Evolutionary conservation across 208 protist genomes (phyloP), one percentile per base, ranked within the genome.

Genomic region (Trypanosoma rangeli): DNA sequence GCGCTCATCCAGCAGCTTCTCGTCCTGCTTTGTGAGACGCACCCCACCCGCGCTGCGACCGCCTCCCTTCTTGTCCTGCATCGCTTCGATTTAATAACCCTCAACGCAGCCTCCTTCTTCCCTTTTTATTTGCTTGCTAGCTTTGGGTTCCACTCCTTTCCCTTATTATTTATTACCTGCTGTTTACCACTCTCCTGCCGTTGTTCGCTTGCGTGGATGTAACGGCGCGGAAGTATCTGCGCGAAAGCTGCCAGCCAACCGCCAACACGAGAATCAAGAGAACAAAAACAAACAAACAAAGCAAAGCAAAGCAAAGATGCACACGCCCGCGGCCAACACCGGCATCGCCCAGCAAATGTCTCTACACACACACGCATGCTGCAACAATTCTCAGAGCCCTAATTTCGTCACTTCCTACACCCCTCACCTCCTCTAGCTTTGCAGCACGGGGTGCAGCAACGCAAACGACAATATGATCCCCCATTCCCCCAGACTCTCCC

Each of bases 1-100:
- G 79, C 87, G 84, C 65, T 81, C 80, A 28, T 96, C 88, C 35
- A 96, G 80, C n/a, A 96, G 71, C 18, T 67, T 60, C 28, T 94
- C 87, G 60, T 96, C 91, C 35, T 71, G 35, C 52, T 68, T 68
- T 33, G 53, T 54, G 42, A 76, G 42, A 5, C 53, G 42, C 62
- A 76, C 64, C 5, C 71, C 70, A 33, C 31, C 46, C 13, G 29
- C 29, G 20, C 10, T 44, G 18, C 62, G 26, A 16, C 24, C n/a
- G 5, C 10, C 22, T 46, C 50, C 33, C 12, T 61, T 54, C 13
- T 26, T 18, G 1, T 22, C 13, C 46, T 66, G 61, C 61, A 60
- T 52, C 28, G 12, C 49, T 53, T 22, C n/a, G 20, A 22, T 18
- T 50, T 49, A 33, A n/a, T n/a, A 4, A 16, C 29, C 5, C 33